Conservation (phyloP, 768 basidiomycete species). For the Xanthoconium stramineum region DNA sequence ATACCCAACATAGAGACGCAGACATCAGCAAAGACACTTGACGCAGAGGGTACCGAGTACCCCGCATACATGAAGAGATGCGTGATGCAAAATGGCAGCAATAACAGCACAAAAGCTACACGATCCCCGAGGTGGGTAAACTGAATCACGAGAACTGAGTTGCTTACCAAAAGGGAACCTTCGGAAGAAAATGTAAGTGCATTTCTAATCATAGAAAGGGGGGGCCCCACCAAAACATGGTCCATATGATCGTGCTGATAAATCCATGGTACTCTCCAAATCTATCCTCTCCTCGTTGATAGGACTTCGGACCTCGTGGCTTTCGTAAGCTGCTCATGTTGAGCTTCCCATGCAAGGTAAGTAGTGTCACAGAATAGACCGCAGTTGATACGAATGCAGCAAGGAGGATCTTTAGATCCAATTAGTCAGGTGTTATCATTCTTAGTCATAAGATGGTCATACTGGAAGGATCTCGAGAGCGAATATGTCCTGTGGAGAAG, state of each 20-base stretch:
- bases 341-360: constrained; percentile 58
- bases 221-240: constrained; percentile 63
- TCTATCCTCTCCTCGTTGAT: constrained; percentile 41
- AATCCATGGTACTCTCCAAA: constrained; percentile 57
- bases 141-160: not conserved
- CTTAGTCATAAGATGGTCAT: constrained; percentile 12
- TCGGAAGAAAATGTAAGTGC: constrained; percentile 2
- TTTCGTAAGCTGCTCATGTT: constrained; percentile 49
- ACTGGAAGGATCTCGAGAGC: constrained; percentile 64
- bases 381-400: constrained; percentile 52
- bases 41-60: constrained; percentile 42
- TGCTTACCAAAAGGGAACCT: constrained; percentile 62
- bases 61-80: constrained; percentile 49
- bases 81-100: constrained; percentile 57
- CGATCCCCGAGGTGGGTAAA: constrained; percentile 2
- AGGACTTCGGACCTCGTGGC: constrained; percentile 48
- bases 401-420: constrained; percentile 49
- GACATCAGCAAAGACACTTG: constrained; percentile 47
- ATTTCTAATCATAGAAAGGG: not conserved
- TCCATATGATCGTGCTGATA: constrained; percentile 56
- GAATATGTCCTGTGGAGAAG: constrained; percentile 43
- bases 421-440: not conserved
- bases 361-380: constrained; percentile 59
- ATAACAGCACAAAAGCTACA: constrained; percentile 55
- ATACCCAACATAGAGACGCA: constrained; percentile 56